Conservation (phyloP, 1,284 basidiomycete genomes). For the Anthracocystis panici-leucophaei region DNA sequence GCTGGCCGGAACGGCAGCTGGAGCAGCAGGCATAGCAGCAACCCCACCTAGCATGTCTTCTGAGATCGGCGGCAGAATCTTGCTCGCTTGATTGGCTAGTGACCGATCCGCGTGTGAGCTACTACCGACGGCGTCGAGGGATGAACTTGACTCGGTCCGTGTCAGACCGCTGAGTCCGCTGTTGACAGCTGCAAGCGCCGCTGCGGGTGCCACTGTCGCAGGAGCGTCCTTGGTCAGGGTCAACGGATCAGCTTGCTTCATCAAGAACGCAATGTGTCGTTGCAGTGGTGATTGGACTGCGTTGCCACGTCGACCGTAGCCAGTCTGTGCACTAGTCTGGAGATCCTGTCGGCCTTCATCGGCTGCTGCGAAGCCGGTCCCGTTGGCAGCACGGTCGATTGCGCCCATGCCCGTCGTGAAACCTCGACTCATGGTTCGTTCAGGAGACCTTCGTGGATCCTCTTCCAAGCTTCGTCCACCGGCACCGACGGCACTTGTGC, state of each 20-base stretch:
- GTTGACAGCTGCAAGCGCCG: constrained; percentile 3
- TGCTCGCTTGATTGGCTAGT: constrained; percentile 4
- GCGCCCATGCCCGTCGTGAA: constrained; percentile 45
- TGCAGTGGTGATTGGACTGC: constrained; percentile 44
- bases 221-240: constrained; percentile 4
- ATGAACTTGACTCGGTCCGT: constrained; percentile 20
- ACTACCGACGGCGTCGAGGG: not conserved
- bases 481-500: constrained; percentile 10
- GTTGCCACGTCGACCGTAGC: constrained; percentile 16
- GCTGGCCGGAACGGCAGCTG: constrained; percentile 16
- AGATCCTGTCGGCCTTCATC: constrained; percentile 39
- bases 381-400: constrained; percentile 32
- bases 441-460: constrained; percentile 28
- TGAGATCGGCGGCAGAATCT: constrained; percentile 30
- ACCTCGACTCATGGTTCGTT: constrained; percentile 34
- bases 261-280: constrained; percentile 50
- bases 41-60: constrained; percentile 44
- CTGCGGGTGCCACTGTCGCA: not conserved
- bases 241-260: constrained; percentile 25
- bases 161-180: constrained; percentile 6
- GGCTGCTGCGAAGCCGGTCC: constrained; percentile 17
- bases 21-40: constrained; percentile 37
- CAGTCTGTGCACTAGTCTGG: constrained; percentile 23
- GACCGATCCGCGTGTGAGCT: constrained; percentile 11
- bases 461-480: constrained; percentile 20